These are phyloP conservation scores for Bruguiera hainesii DNA, from an alignment of 441 rosid genomes.

Conservation along the genomic window DNA sequence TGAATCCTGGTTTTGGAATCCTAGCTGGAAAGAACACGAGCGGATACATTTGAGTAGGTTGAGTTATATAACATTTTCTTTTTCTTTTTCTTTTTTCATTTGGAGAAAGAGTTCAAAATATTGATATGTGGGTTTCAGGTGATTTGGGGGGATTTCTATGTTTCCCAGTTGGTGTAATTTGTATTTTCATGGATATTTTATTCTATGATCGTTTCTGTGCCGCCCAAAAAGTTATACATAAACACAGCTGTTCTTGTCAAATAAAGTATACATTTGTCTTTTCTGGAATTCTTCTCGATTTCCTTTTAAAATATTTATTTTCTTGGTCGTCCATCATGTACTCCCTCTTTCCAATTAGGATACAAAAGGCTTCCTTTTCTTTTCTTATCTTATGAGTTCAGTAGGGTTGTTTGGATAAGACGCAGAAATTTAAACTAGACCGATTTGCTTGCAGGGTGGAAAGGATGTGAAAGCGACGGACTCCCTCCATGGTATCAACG, in stretches of 20 bases:
- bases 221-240: slow-evolving; percentile 17
- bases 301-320: slow-evolving; percentile 11
- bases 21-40: slow-evolving; percentile 30
- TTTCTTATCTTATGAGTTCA: not conserved
- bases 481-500: slow-evolving; percentile 56
- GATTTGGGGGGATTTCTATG: slow-evolving; percentile 14
- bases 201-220: slow-evolving; percentile 32
- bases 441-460: slow-evolving; percentile 57
- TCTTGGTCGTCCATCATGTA: slow-evolving; percentile 6
- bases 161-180: slow-evolving; percentile 20
- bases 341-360: slow-evolving; percentile 21
- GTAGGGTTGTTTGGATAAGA: slow-evolving; percentile 10
- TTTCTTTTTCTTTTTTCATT: slow-evolving; percentile 21
- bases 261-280: slow-evolving; percentile 59
- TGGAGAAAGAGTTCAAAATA: slow-evolving; percentile 22
- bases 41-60: slow-evolving; percentile 56
- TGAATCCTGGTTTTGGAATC: slow-evolving; percentile 21
- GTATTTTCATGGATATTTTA: slow-evolving; percentile 23
- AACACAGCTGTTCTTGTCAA: slow-evolving; percentile 38
- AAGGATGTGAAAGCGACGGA: slow-evolving; percentile 71
- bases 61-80: slow-evolving; percentile 8
- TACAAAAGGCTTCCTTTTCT: slow-evolving; percentile 8
- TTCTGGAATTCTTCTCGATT: slow-evolving; percentile 29
- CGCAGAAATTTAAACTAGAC: slow-evolving; percentile 14
- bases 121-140: too few relatives aligned